These are phyloP conservation scores for Isabelozyma heimii DNA, from an alignment of 805 yeast genomes.

Conservation along the genomic window DNA sequence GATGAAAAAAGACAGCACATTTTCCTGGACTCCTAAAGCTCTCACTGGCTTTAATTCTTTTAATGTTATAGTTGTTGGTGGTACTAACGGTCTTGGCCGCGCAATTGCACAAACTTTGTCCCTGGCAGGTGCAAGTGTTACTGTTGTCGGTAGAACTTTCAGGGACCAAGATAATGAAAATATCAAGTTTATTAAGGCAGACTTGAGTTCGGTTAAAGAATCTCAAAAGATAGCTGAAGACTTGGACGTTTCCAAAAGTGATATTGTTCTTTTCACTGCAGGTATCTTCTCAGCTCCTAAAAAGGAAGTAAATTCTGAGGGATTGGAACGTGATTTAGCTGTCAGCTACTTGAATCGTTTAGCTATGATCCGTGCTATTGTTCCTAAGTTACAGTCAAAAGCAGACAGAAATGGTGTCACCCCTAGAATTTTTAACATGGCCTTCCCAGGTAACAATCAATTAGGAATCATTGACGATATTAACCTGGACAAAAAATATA, in stretches of 20 bases:
- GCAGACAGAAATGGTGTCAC: conserved; percentile 3
- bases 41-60: neutral
- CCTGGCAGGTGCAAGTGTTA: neutral
- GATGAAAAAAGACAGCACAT: neutral
- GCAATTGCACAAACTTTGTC: neutral
- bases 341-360: conserved; percentile 35
- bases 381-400: conserved; percentile 14
- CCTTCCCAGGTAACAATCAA: conserved; percentile 32
- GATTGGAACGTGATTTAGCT: conserved; percentile 36
- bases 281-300: conserved; percentile 35
- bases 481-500: conserved; percentile 28
- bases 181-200: conserved; percentile 17
- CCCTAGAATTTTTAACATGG: conserved; percentile 38
- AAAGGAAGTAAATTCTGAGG: conserved; percentile 33
- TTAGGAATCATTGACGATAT: conserved; percentile 32
- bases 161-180: neutral
- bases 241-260: conserved; percentile 7
- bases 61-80: neutral
- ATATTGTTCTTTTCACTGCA: conserved; percentile 33
- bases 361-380: conserved; percentile 23
- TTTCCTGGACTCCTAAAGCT: neutral
- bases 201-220: conserved; percentile 25
- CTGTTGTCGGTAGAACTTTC: neutral
- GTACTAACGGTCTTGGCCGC: neutral
- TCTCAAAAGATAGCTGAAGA: conserved; percentile 17